Conservation (phyloP, 352 stramenopile genomes). For the Phytophthora citricola region DNA sequence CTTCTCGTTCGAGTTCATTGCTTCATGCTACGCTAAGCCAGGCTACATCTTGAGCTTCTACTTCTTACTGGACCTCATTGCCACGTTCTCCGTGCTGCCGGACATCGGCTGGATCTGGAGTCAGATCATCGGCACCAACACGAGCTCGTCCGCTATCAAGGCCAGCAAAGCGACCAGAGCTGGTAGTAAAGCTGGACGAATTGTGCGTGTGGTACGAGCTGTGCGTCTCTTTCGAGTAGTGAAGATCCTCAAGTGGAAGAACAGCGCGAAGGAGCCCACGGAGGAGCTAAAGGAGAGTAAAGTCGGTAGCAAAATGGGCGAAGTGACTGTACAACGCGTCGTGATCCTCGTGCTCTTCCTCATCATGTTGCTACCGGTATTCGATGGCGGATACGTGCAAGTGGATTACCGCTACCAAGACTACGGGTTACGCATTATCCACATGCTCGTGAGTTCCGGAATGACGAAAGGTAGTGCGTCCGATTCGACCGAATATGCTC, state of each 20-base stretch:
- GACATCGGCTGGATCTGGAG: conserved; percentile 88
- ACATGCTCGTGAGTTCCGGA: conserved; percentile 68
- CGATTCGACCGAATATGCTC: conserved; percentile 56
- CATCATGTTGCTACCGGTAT: conserved; percentile 88
- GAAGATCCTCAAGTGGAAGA: conserved; percentile 89
- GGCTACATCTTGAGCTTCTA: conserved; percentile 93
- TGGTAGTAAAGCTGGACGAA: conserved; percentile 82
- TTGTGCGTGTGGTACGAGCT: conserved; percentile 85
- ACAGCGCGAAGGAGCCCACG: conserved; percentile 52
- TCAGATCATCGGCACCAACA: conserved; percentile 68
- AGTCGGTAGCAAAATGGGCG: conserved; percentile 89
- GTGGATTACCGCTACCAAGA: conserved; percentile 88
- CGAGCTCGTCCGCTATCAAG: conserved; percentile 65
- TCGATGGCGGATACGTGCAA: conserved; percentile 82
- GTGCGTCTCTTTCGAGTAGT: conserved; percentile 87
- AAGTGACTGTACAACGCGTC: conserved; percentile 86
- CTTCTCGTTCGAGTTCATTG: conserved; percentile 90
- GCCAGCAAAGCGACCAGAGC: conserved; percentile 75
- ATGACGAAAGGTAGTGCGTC: conserved; percentile 32
- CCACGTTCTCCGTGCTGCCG: conserved; percentile 82
- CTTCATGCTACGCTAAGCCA: conserved; percentile 75
- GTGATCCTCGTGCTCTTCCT: conserved; percentile 92
- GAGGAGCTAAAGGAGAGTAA: conserved; percentile 84
- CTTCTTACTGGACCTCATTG: conserved; percentile 88
- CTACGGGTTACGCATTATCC: conserved; percentile 80